These are phyloP conservation scores for Wickerhamiella azyma DNA, from an alignment of 805 yeast species.

Conservation along the genomic window DNA sequence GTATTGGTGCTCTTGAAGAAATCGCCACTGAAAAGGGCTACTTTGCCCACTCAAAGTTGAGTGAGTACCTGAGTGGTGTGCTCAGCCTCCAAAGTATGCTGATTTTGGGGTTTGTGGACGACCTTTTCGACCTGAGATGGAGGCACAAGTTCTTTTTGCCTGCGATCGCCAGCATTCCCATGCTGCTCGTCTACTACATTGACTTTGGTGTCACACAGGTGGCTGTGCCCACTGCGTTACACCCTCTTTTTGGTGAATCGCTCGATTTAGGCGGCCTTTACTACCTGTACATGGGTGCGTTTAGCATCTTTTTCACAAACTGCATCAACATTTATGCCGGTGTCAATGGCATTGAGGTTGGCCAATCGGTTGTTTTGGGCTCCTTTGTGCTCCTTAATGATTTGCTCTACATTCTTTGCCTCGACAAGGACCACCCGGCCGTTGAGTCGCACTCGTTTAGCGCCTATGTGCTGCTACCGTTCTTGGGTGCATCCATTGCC, in stretches of 20 bases:
- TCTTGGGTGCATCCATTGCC: slow-evolving; percentile 70
- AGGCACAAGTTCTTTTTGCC: slow-evolving; percentile 93
- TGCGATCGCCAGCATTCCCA: slow-evolving; percentile 84
- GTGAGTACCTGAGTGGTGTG: slow-evolving; percentile 76
- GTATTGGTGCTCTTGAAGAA: slow-evolving; percentile 29
- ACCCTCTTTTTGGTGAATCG: slow-evolving; percentile 24
- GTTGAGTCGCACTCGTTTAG: slow-evolving; percentile 74
- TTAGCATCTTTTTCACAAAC: slow-evolving; percentile 89
- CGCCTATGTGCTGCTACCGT: slow-evolving; percentile 66
- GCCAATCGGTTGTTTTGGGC: slow-evolving; percentile 75
- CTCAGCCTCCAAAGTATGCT: slow-evolving; percentile 74
- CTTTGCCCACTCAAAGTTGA: slow-evolving; percentile 66
- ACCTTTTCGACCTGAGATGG: slow-evolving; percentile 92
- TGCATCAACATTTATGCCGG: slow-evolving; percentile 95
- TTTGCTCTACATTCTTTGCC: slow-evolving; percentile 39
- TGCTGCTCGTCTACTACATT: slow-evolving; percentile 78
- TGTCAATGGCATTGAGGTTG: slow-evolving; percentile 90
- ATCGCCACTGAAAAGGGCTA: slow-evolving; percentile 7
- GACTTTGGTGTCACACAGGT: slow-evolving; percentile 89
- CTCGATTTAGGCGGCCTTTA: slow-evolving; percentile 70
- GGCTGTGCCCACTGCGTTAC: slow-evolving; percentile 58
- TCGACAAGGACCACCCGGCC: slow-evolving; percentile 40
- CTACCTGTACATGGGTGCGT: slow-evolving; percentile 79
- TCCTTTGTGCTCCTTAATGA: slow-evolving; percentile 64
- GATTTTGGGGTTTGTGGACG: slow-evolving; percentile 81